Evolutionary conservation across 768 basidiomycete genomes (phyloP), one percentile per base, ranked within the genome.

Genomic region (Coprinellus micaceus): DNA sequence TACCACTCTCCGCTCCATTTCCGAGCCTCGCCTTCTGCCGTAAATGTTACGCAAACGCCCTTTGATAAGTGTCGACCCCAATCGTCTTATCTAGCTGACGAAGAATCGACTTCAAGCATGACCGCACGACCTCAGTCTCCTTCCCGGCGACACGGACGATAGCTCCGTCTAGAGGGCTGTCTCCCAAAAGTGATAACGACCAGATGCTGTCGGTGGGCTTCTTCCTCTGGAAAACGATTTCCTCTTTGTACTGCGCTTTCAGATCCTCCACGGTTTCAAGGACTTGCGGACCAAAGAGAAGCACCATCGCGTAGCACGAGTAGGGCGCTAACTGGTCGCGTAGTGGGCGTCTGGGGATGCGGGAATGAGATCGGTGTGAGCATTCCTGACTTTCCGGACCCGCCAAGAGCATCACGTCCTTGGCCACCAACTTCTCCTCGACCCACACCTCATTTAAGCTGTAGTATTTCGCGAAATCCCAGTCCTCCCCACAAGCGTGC

Each of bases 261-360:
- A 98, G 73, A 47, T 76, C 67, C 1, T 66, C 54, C 29, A 88
- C 73, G 4, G 86, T 71, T 1, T 63, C 63, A 44, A 73, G 69
- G 19, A 85, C 74, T 54, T 77, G 68, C 0, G 89, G 87, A 3
- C 95, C 96, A 59, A 80, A 82, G 58, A 98, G 78, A 58, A 97
- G 75, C 19, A 96, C 69, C 60, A 85, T 94, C 19, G 92, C 94
- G 69, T 96, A 98, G 70, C 93, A 95, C 7, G 88, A 81, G 66
- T 96, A 98, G 2, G 94, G 93, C 9, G 75, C 76, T 53, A 97
- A 77, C 57, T 79, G 79, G 44, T 86, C 81, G 9, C 67, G 73
- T 41, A 92, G 79, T 4, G 78, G 69, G 30, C 84, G 81, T 50
- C 66, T 66, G 21, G 72, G 71, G 19, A 76, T 65, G 28, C 21